Evolutionary conservation across 108 stramenopile species (phyloP), one percentile per base, ranked within the genome.

Genomic region (Cyclotella atomus): DNA sequence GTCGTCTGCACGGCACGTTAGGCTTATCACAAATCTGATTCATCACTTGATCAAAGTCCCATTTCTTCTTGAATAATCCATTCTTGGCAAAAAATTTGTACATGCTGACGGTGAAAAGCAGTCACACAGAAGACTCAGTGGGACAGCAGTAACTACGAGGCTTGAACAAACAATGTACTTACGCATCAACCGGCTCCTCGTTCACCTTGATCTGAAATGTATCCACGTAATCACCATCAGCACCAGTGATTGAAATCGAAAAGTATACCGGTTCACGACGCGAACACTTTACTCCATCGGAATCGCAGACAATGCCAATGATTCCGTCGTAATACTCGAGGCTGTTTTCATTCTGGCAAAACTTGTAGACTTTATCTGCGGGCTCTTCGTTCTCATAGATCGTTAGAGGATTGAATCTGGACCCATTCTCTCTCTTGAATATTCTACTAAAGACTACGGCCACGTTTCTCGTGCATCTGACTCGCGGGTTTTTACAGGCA

Each of bases 361-460:
- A 77, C 50, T 66, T 43, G 44, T 72, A 81, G 0, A 81, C 65
- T 52, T 70, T 72, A 47, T 84, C 84, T 21, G 66, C 84, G 2
- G 84, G 84, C 64, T 81, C 80, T 54, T 81, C 75, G 36, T 81
- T 77, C 34, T 84, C 84, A 33, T 64, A 56, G 4, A 84, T 73
- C 8, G 41, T 73, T 20, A 84, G 35, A 32, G 52, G 59, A 21
- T 70, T 71, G 19, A 84, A 76, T 0, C 41, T 35, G 5, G 65
- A 68, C 50, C 76, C 75, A 57, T 79, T 53, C n/a, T 29, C 67
- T 36, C 61, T 30, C 2, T 44, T 61, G 29, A 85, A 60, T 21
- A 25, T 62, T 29, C 25, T 59, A 6, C 67, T 59, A 24, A 65
- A 73, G 14, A 85, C 73, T 10, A 73, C 33, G 15, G 68, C 84